phyloP scores from a whole-genome alignment of 306 rosid genomes.

The Trifolium pratense region DNA sequence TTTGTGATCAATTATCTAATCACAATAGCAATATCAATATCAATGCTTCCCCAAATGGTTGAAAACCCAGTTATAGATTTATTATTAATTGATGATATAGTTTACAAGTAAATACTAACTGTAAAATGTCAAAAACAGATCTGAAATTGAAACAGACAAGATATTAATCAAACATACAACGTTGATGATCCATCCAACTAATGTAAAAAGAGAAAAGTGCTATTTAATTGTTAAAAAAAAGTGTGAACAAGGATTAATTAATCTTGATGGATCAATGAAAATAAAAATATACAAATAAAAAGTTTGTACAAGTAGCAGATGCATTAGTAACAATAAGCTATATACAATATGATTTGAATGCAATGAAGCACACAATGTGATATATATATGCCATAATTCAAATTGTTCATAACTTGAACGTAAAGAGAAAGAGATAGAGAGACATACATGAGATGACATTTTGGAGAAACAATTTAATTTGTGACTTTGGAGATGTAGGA shows the following conservation, averaged over 20 bases:
- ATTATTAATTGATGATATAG: neutral
- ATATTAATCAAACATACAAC: neutral
- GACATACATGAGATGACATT: conserved; percentile 51
- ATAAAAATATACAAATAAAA: too few species aligned
- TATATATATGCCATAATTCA: neutral
- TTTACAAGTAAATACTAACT: neutral
- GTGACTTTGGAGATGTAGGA: neutral
- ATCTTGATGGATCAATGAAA: too few species aligned
- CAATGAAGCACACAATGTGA: conserved; percentile 14
- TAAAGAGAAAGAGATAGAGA: conserved; percentile 20
- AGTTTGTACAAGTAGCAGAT: too few species aligned
- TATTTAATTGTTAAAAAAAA: too few species aligned
- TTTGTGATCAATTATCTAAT: neutral
- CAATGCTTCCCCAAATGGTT: conserved; percentile 8
- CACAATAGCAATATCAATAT: neutral
- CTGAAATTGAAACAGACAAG: conserved; percentile 11
- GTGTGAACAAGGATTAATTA: neutral
- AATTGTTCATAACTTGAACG: conserved; percentile 11
- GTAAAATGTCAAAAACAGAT: conserved; percentile 1
- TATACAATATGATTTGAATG: conserved; percentile 27
- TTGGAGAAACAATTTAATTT: conserved; percentile 27
- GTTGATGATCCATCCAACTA: neutral
- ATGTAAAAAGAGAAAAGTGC: neutral
- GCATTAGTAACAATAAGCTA: conserved; percentile 23
- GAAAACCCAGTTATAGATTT: neutral